Conservation (phyloP, 73 alveolate genomes). For the Durusdinium trenchii region DNA sequence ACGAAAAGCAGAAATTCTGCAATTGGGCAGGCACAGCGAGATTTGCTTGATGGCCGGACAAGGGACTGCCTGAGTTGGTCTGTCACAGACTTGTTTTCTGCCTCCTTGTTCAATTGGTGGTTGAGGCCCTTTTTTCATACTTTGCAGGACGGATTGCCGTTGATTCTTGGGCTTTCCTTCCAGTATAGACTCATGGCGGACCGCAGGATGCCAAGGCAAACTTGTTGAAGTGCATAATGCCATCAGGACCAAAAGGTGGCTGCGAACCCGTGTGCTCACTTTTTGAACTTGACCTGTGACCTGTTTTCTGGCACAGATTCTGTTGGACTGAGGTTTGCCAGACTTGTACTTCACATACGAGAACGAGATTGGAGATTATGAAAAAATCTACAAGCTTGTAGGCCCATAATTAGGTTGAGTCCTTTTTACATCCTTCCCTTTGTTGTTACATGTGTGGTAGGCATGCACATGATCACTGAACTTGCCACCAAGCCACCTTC, state of each 20-base stretch:
- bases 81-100: neutral
- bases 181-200: conserved; percentile 77
- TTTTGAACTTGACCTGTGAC: too few species aligned
- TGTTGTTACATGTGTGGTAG: neutral
- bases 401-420: neutral
- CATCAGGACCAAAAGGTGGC: too few species aligned
- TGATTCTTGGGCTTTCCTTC: conserved; percentile 72
- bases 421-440: neutral
- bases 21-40: conserved; percentile 15
- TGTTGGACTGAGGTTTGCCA: conserved; percentile 7
- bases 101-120: neutral
- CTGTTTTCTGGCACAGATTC: too few species aligned
- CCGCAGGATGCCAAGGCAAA: neutral
- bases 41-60: conserved; percentile 12
- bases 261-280: too few species aligned
- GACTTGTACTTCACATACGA: conserved; percentile 73
- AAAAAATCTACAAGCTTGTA: conserved; percentile 59
- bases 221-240: too few species aligned
- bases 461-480: conserved; percentile 89
- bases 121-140: neutral
- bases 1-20: too few species aligned
- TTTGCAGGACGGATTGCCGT: conserved; percentile 75
- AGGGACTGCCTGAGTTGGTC: neutral
- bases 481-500: conserved; percentile 60
- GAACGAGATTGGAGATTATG: conserved; percentile 54